phyloP scores from a whole-genome alignment of 1,284 basidiomycete species.

The Takashimella tepidaria region DNA sequence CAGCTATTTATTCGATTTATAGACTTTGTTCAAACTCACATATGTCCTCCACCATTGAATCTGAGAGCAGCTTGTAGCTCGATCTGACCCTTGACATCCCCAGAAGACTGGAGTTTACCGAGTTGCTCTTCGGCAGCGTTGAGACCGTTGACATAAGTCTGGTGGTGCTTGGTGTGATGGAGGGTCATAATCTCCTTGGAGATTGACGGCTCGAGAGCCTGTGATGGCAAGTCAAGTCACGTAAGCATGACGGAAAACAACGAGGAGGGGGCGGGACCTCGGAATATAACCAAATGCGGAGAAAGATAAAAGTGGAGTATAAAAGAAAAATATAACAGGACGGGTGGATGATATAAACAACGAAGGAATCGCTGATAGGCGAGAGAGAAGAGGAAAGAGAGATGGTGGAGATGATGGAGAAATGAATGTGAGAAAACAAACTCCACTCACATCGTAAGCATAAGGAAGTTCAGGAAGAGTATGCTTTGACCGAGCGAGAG shows the following conservation, averaged over 20 bases:
- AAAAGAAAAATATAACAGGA: neutral
- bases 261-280: too few relatives aligned
- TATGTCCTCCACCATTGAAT: constrained; percentile 82
- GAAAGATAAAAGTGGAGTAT: neutral
- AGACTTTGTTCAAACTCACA: constrained; percentile 27
- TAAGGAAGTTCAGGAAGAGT: constrained; percentile 82
- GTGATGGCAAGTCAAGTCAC: neutral
- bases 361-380: too few relatives aligned
- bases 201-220: constrained; percentile 56
- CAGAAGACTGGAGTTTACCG: constrained; percentile 54
- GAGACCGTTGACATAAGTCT: constrained; percentile 83
- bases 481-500: constrained; percentile 33
- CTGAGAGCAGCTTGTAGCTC: constrained; percentile 78
- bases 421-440: neutral
- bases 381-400: constrained; percentile 1
- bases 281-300: neutral
- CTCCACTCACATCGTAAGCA: constrained; percentile 66
- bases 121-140: constrained; percentile 87
- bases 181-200: constrained; percentile 77
- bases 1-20: too few relatives aligned
- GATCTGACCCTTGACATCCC: constrained; percentile 71
- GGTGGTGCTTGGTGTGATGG: constrained; percentile 95
- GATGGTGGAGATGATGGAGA: neutral
- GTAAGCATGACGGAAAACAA: neutral
- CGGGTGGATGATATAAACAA: neutral